Evolutionary conservation across 1,139 yeast genomes (phyloP), one percentile per base, ranked within the genome.

Genomic region (Debaryomycetaceae sp.): DNA sequence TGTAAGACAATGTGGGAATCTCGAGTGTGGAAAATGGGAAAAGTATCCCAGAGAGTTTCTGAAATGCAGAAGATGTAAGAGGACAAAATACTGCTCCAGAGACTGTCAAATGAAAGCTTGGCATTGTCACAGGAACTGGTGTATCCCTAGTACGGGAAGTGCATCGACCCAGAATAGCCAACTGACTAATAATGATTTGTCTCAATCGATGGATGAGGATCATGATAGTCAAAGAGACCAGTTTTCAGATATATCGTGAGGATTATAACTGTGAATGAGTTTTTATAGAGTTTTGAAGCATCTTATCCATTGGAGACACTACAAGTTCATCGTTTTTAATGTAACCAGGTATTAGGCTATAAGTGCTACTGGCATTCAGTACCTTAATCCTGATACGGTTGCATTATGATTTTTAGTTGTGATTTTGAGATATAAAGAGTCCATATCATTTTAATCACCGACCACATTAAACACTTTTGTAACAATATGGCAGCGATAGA

Each of bases 11-110:
- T 93, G 99, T 66, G 97, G 98, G 1, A 85, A 85, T 63, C 84
- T 90, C 56, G 86, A 81, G 36, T 93, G 99, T 67, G 97, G 97
- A n/a, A 84, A 78, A 59, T 93, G 99, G 99, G 99, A 93, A 63
- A 80, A 78, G 38, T 83, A 70, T 51, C 97, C 97, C 9, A 78
- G 95, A 40, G 95, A 91, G 62, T 93, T 91, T 69, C 95, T 96
- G 51, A 93, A 93, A 65, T 93, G 99, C 64, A 77, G 97, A 48
- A 78, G 96, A 43, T 93, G 99, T 66, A 89, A 91, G 64, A 72
- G 98, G 48, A 90, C 99, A 1, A 93, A 93, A 68, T 93, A 93
- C 63, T 93, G 99, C 61, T 85, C 96, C 13, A 80, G 93, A 53
- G 91, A 85, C 44, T 93, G 99, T 63, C 99, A 93, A 65, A 77